Base-by-base conservation (phyloP, 176 grass and related monocot genomes). In the Neostapfia colusana region DNA sequence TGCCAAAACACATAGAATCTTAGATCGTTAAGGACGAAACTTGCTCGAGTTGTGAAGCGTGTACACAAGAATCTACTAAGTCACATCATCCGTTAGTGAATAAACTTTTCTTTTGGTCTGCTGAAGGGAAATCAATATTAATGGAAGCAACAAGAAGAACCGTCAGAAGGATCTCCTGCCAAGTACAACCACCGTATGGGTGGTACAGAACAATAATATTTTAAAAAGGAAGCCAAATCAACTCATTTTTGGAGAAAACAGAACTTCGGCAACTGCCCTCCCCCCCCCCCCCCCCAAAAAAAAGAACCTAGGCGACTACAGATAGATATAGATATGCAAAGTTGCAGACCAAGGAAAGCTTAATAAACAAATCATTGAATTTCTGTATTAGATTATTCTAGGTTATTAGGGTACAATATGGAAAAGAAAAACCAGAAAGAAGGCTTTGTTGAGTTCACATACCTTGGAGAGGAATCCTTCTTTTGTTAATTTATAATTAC, bases 401-500 rank as follows among this genome's bases (percentile, higher is more conserved):
- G 23, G 37, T 13, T 31, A 31, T 1, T 31, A 31, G 31, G 31
- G 31, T 56, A 13, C 9, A 59, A 38, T n/a, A 27, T 9, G 20
- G 23, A 63, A 31, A 63, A 75, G 41, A 60, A 31, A 31, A 75
- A 43, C 2, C 6, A 73, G 5, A 57, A 75, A 35, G 65, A 38
- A 81, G 63, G 14, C 44, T 82, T 69, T 73, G 12, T 42, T 60
- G n/a, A 67, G 48, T 73, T 44, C 51, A 85, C 48, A 81, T 83
- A 99, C 96, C 89, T 95, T 99, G 8, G 92, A 90, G 37, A 99
- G 85, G 75, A 99, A 92, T n/a, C 81, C 78, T 81, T 95, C 96
- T 72, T 90, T 99, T 64, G 87, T 85, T 83, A 85, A 69, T 73
- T 92, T 99, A 73, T 92, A 99, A 65, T 99, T 95, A 69, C 96